Percentiles rank a stretch among this genome's conserved stretches.
These are phyloP conservation scores for Pseudogymnoascus pannorum DNA, from an alignment of 2,329 filamentous ascomycete genomes.

Conservation along the genomic window DNA sequence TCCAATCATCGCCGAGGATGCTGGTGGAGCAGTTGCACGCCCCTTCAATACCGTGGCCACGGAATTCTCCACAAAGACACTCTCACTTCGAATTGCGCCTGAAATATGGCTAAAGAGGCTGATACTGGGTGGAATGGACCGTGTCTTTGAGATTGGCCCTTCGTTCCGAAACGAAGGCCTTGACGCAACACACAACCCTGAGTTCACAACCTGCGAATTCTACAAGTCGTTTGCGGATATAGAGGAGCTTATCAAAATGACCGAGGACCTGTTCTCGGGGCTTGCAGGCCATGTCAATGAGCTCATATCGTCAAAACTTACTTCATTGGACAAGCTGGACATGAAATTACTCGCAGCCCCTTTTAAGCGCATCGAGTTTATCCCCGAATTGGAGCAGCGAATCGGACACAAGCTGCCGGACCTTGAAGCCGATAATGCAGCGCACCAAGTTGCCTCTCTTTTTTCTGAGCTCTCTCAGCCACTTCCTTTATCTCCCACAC, in stretches of 20 bases:
- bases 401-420: constrained; percentile 42
- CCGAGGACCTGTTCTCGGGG: constrained; percentile 60
- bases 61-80: constrained; percentile 62
- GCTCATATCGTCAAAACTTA: constrained; percentile 39
- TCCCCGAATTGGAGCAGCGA: constrained; percentile 66
- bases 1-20: constrained; percentile 73
- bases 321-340: constrained; percentile 41
- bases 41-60: constrained; percentile 77
- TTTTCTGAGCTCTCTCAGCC: constrained; percentile 43
- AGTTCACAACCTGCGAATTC: constrained; percentile 97
- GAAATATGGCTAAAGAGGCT: constrained; percentile 93
- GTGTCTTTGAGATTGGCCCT: constrained; percentile 87
- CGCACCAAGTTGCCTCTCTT: constrained; percentile 48
- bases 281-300: constrained; percentile 46
- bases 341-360: constrained; percentile 42
- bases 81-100: constrained; percentile 82
- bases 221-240: constrained; percentile 82
- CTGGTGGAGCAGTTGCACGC: constrained; percentile 80
- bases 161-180: constrained; percentile 91
- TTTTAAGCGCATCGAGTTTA: constrained; percentile 69
- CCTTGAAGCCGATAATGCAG: constrained; percentile 42
- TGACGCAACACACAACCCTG: constrained; percentile 88
- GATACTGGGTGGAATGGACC: constrained; percentile 79
- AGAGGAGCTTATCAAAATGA: constrained; percentile 65
- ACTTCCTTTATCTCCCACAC: constrained; percentile 45